Base-by-base conservation (phyloP, 371 early-diverging fungal genomes). In the Apophysomyces trapeziformis region DNA sequence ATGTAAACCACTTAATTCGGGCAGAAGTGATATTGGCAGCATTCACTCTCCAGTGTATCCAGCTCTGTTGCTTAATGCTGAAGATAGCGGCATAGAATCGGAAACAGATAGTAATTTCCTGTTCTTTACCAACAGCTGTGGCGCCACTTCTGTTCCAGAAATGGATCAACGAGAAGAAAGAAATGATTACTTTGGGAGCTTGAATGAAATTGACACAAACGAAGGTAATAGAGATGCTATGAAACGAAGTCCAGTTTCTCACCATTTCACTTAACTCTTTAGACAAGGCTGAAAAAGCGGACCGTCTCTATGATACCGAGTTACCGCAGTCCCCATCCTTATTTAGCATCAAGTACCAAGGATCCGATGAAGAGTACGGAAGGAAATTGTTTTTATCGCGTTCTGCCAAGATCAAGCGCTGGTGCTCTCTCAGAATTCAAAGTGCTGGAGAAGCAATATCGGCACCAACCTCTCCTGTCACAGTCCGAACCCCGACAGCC, bases 321-420 rank as follows among this genome's bases (percentile, higher is more conserved):
- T 32, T 56, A 9, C 63, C 39, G 37, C 45, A 57, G n/a, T 44
- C 59, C 32, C 39, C 64, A 6, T 60, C 68, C 21, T n/a, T 60
- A 8, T 50, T 32, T 36, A 47, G 44, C 2, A 38, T 45, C 36
- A 26, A 13, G 18, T 62, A 56, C 2, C 58, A 45, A 16, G 57
- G 39, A 4, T 37, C 64, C 13, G 69, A 66, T 26, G 67, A 69
- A 56, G 57, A 64, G 13, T 81, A 81, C 60, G 78, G 71, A 0
- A 69, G 75, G 57, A 74, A 75, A 38, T 56, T 81, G 2, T 78
- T 71, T 54, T 61, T 78, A 68, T 81, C 82, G 14, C 73, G 82
- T 18, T 76, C 82, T 14, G 82, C 82, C 7, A 81, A 81, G 58
- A 66, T 81, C 9, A 72, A 66, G 58, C 63, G 79, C 37, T 81